A percentile compares a stretch with the other conserved stretches of the same genome.
Evolutionary conservation across 2,329 filamentous ascomycete species (phyloP).

Genomic region (Elsinoe ampelina): DNA sequence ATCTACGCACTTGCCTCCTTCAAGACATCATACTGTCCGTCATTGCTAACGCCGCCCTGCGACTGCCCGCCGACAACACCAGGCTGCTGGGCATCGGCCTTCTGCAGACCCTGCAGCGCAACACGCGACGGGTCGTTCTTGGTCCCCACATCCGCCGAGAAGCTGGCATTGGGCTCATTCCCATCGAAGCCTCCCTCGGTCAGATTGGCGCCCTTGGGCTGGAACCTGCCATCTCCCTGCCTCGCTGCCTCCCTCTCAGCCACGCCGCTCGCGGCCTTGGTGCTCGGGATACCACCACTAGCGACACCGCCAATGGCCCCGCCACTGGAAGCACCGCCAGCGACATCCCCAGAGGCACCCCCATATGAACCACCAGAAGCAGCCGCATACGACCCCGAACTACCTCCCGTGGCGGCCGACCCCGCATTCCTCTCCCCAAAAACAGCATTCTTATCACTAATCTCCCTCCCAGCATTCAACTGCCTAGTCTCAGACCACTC

Average conservation of each 20-base stretch:
- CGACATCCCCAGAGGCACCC: neutral
- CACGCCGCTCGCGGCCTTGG: constrained; percentile 10
- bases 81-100: constrained; percentile 9
- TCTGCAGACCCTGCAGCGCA: constrained; percentile 31
- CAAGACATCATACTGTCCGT: constrained; percentile 12
- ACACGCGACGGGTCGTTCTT: constrained; percentile 46
- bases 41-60: constrained; percentile 6
- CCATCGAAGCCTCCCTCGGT: constrained; percentile 38
- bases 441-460: constrained; percentile 22
- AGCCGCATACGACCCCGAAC: no score
- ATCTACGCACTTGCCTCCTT: constrained; percentile 16
- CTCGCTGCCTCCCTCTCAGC: constrained; percentile 17
- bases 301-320: neutral
- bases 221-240: constrained; percentile 20
- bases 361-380: no score
- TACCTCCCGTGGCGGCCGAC: no score
- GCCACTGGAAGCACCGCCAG: no score
- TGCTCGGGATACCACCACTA: neutral
- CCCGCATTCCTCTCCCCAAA: neutral
- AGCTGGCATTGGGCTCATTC: constrained; percentile 41
- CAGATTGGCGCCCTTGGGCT: constrained; percentile 45
- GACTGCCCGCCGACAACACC: constrained; percentile 10
- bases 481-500: constrained; percentile 32
- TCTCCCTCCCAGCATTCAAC: constrained; percentile 31
- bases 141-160: constrained; percentile 43